phyloP scores from a whole-genome alignment of 257 asterid species.

The Dorcoceras hygrometricum region DNA sequence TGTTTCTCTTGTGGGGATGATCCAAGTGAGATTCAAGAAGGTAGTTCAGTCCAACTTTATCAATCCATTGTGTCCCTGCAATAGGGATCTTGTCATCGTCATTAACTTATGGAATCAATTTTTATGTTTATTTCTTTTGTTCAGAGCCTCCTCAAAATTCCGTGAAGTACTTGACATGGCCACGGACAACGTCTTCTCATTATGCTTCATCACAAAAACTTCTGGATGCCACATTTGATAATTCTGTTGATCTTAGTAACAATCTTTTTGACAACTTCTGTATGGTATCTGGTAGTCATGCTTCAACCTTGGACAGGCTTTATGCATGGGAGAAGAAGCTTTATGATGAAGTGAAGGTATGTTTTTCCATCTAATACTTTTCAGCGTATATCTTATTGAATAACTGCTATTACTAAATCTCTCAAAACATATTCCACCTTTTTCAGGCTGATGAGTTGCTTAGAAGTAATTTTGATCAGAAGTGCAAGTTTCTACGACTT shows the following conservation, averaged over 20 bases:
- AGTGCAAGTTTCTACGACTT: slow-evolving; percentile 74
- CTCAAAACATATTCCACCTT: background rate
- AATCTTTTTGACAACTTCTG: slow-evolving; percentile 71
- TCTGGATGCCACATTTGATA: slow-evolving; percentile 50
- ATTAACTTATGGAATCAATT: slow-evolving; percentile 4
- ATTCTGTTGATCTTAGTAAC: slow-evolving; percentile 41
- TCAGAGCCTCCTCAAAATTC: slow-evolving; percentile 75
- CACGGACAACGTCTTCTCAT: slow-evolving; percentile 75
- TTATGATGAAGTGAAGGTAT: slow-evolving; percentile 95
- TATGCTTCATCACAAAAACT: slow-evolving; percentile 83
- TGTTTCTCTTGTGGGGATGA: slow-evolving; percentile 92
- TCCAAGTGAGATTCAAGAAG: slow-evolving; percentile 79
- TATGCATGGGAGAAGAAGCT: slow-evolving; percentile 99
- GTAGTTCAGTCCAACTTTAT: slow-evolving; percentile 39
- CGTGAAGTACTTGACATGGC: slow-evolving; percentile 91
- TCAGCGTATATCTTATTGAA: background rate
- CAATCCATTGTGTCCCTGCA: slow-evolving; percentile 13
- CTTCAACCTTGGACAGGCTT: slow-evolving; percentile 89
- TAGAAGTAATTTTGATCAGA: slow-evolving; percentile 61
- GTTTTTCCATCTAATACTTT: slow-evolving; percentile 17
- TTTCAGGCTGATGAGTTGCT: slow-evolving; percentile 78
- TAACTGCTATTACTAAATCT: background rate
- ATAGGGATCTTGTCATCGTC: slow-evolving; percentile 10
- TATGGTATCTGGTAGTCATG: slow-evolving; percentile 95
- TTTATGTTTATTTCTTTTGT: slow-evolving; percentile 22